A percentile compares a stretch with the other conserved stretches of the same genome.
Conservation (phyloP, 495 filamentous ascomycete genomes). For the Penicillium mononematosum region DNA sequence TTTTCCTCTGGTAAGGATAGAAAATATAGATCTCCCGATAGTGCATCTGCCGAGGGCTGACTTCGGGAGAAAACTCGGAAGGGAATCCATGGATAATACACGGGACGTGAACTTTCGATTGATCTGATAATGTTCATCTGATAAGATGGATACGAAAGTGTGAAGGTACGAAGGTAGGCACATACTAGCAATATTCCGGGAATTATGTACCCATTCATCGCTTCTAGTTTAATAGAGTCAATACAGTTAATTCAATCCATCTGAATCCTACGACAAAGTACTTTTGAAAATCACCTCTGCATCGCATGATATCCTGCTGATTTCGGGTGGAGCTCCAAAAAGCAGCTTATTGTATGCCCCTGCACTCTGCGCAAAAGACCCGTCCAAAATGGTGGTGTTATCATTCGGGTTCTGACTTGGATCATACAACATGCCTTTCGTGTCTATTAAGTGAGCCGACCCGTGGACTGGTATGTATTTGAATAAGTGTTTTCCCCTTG, state of each 20-base stretch:
- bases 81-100: not conserved
- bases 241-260: not conserved
- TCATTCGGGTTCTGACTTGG: no score
- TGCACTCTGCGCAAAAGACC: not conserved
- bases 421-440: no score
- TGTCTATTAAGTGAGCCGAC: no score
- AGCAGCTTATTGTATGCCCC: not conserved
- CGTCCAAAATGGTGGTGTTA: not conserved
- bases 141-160: not conserved
- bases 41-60: no score
- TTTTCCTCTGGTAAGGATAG: no score
- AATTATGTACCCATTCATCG: not conserved
- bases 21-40: no score
- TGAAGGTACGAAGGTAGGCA: no score
- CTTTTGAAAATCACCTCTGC: not conserved
- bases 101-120: not conserved
- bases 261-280: not conserved
- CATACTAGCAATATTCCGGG: not conserved
- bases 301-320: not conserved
- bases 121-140: not conserved
- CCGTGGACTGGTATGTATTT: no score
- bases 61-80: not conserved
- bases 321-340: not conserved
- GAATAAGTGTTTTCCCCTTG: no score
- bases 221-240: not conserved